These are phyloP conservation scores for Apophysomyces trapeziformis DNA, from an alignment of 371 early-diverging fungal genomes.

Conservation along the genomic window DNA sequence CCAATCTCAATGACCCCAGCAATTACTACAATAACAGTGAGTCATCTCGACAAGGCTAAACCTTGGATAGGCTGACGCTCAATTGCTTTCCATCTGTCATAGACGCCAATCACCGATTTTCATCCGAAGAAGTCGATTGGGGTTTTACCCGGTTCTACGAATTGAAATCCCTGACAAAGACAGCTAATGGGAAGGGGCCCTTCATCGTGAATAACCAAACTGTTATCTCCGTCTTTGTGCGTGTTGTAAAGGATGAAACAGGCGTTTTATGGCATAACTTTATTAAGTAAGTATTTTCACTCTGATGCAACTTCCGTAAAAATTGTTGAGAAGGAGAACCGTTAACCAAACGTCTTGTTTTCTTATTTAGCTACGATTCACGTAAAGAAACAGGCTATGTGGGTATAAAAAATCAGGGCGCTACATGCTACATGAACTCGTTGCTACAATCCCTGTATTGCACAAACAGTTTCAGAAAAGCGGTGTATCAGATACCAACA, in stretches of 20 bases:
- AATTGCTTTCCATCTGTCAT: not conserved
- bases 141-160: constrained; percentile 88
- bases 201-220: constrained; percentile 70
- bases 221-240: constrained; percentile 77
- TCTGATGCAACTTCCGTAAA: not conserved
- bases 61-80: not conserved
- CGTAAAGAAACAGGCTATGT: constrained; percentile 90
- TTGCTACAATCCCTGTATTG: constrained; percentile 97
- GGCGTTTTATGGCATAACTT: constrained; percentile 96
- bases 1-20: constrained; percentile 80
- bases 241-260: constrained; percentile 85
- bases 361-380: constrained; percentile 74
- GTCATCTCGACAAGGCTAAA: not conserved
- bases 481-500: constrained; percentile 91
- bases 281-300: constrained; percentile 58
- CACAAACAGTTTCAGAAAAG: constrained; percentile 91
- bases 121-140: constrained; percentile 89
- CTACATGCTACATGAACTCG: constrained; percentile 99
- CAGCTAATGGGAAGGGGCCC: constrained; percentile 48
- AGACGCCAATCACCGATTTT: constrained; percentile 88
- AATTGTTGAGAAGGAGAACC: no score
- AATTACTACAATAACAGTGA: constrained; percentile 65
- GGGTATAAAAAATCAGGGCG: constrained; percentile 98
- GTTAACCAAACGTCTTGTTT: no score
- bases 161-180: constrained; percentile 49